These are phyloP conservation scores for Angomonas deanei DNA, from an alignment of 208 protist genomes.

Conservation along the genomic window DNA sequence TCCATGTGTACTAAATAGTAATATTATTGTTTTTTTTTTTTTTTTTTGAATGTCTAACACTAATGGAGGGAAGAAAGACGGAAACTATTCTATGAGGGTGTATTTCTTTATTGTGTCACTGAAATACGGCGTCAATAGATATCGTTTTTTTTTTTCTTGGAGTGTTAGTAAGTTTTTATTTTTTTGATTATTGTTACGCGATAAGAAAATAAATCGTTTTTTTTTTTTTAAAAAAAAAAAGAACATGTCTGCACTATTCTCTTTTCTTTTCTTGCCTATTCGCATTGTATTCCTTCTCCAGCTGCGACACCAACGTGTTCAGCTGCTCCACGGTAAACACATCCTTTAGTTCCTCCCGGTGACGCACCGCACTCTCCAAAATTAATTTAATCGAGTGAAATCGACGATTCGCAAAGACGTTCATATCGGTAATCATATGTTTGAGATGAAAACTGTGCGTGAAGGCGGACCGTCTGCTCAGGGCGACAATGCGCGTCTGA, in stretches of 20 bases:
- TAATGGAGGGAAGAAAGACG: no score
- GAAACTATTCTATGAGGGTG: background rate
- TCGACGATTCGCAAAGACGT: slow-evolving; percentile 46
- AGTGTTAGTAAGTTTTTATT: no score
- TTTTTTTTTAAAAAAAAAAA: background rate
- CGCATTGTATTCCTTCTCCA: background rate
- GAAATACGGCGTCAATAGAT: no score
- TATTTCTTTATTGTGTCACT: background rate
- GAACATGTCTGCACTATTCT: background rate
- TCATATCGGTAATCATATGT: slow-evolving; percentile 60
- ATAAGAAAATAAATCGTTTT: background rate
- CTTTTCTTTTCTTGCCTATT: background rate
- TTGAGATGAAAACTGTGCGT: slow-evolving; percentile 49
- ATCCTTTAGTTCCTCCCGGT: slow-evolving; percentile 32
- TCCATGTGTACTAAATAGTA: slow-evolving; percentile 15
- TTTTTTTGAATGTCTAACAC: slow-evolving; percentile 13
- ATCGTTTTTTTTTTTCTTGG: no score
- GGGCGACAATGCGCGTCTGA: slow-evolving; percentile 47
- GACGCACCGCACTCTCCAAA: slow-evolving; percentile 23
- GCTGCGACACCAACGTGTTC: slow-evolving; percentile 10
- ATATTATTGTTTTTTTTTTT: slow-evolving; percentile 1
- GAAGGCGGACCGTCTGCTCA: slow-evolving; percentile 36
- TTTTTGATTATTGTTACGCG: background rate
- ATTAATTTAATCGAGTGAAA: slow-evolving; percentile 34
- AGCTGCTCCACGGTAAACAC: slow-evolving; percentile 58